Percentiles rank a stretch among this genome's conserved stretches.
phyloP scores from a whole-genome alignment of 257 asterid species.

The Euphrasia confusa region DNA sequence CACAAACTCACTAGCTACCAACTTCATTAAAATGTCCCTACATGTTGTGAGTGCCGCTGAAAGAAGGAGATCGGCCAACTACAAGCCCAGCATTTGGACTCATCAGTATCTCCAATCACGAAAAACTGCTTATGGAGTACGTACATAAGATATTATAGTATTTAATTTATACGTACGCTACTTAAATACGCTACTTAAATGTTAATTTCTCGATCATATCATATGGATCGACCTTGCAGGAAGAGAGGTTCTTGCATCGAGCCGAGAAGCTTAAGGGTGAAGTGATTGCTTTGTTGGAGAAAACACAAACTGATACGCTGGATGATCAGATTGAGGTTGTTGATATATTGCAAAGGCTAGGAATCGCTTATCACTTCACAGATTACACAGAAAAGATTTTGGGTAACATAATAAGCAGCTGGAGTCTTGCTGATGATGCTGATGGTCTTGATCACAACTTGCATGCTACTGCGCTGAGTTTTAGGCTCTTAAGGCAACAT shows the following conservation, averaged over 20 bases:
- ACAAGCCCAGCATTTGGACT: slow-evolving; percentile 1
- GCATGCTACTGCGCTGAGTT: too few relatives aligned
- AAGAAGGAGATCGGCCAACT: slow-evolving; percentile 23
- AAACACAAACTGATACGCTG: background rate
- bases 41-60: too few relatives aligned
- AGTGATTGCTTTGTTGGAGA: background rate
- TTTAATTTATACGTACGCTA: too few relatives aligned
- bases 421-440: too few relatives aligned
- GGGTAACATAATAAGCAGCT: too few relatives aligned
- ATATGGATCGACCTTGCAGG: background rate
- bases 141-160: too few relatives aligned
- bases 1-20: too few relatives aligned
- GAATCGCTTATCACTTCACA: slow-evolving; percentile 32
- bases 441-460: too few relatives aligned
- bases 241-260: slow-evolving; percentile 2
- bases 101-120: slow-evolving; percentile 5
- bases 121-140: slow-evolving; percentile 14
- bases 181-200: too few relatives aligned
- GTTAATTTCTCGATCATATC: too few relatives aligned
- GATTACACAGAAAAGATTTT: slow-evolving; percentile 16
- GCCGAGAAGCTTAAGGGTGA: slow-evolving; percentile 24
- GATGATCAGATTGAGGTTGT: slow-evolving; percentile 30
- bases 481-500: too few relatives aligned
- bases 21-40: too few relatives aligned
- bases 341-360: slow-evolving; percentile 38